Percentiles rank a stretch among this genome's conserved stretches.
These are phyloP conservation scores for Geotrichum siamense DNA, from an alignment of 1,139 yeast species.

Conservation along the genomic window DNA sequence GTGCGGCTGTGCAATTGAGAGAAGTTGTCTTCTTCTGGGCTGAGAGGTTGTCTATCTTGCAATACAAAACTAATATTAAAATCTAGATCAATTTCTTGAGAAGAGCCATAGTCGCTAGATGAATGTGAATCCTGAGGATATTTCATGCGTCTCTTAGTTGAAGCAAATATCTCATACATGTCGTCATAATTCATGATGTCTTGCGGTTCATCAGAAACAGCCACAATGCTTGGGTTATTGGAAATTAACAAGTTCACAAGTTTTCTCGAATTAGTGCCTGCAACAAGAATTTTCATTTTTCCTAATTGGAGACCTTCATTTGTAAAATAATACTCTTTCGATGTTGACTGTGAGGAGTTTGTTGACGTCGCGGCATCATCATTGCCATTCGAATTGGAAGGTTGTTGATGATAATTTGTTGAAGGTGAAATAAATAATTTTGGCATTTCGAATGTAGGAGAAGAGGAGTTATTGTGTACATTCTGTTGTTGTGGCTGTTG, in stretches of 20 bases:
- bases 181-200: background rate
- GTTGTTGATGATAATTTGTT: background rate
- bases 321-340: background rate
- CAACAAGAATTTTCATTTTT: slow-evolving; percentile 14
- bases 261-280: slow-evolving; percentile 15
- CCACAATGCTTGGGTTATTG: slow-evolving; percentile 25
- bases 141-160: background rate
- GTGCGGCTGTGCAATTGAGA: slow-evolving; percentile 7
- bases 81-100: slow-evolving; percentile 17
- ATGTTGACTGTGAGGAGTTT: background rate
- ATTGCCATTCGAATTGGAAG: background rate
- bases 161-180: slow-evolving; percentile 9
- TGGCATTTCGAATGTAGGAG: slow-evolving; percentile 16
- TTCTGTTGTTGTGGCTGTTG: background rate
- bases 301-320: slow-evolving; percentile 12
- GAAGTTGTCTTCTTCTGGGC: slow-evolving; percentile 20
- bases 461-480: background rate
- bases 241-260: background rate
- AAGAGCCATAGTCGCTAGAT: background rate
- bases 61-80: slow-evolving; percentile 12
- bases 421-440: slow-evolving; percentile 9
- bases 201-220: slow-evolving; percentile 21
- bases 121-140: background rate
- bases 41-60: slow-evolving; percentile 11
- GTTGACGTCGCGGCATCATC: background rate